Evolutionary conservation across 352 stramenopile species (phyloP), one percentile per base, ranked within the genome.

Genomic region (Globisporangium viniferum): DNA sequence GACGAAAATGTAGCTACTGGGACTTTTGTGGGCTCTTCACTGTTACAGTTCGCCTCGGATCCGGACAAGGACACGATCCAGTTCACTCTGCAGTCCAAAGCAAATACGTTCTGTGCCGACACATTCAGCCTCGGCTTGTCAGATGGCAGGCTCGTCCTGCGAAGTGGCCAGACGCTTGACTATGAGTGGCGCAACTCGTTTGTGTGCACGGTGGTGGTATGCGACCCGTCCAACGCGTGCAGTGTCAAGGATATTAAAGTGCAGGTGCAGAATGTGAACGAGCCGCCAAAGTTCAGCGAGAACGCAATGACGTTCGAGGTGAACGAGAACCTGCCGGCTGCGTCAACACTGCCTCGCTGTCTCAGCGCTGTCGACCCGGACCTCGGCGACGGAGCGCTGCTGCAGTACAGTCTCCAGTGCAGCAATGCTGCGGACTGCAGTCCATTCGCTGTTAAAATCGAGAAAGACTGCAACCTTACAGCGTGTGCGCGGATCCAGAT

Each of bases 81-180:
- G 10, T 79, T 78, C 46, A 80, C 79, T 9, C 31, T 90, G 6
- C 82, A 87, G 64, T 84, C 79, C 0, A 90, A 90, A 58, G 70
- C 75, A 0, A 73, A 88, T 20, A 72, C 70, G 4, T 59, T 72
- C n/a, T 90, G 82, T 68, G 69, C 65, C 14, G 79, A 90, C 58
- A 78, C 71, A 2, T 88, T 90, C 53, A 73, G n/a, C 15, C 70
- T 90, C 27, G 62, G 66, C 9, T 10, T 74, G 3, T 61, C 46
- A 1, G 64, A 64, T 14, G 80, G 80, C 1, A 64, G 69, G 29
- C 62, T 90, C 1, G 73, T 57, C 7, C 67, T 88, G 54, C 72
- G 76, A 10, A 54, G 0, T 20, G 73, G 72, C 0, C 67, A 69
- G 15, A 60, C 55, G 0, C 36, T 90, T 7, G 73, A 90, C 69